phyloP scores from a whole-genome alignment of 805 yeast species.

The Candida piceae region DNA sequence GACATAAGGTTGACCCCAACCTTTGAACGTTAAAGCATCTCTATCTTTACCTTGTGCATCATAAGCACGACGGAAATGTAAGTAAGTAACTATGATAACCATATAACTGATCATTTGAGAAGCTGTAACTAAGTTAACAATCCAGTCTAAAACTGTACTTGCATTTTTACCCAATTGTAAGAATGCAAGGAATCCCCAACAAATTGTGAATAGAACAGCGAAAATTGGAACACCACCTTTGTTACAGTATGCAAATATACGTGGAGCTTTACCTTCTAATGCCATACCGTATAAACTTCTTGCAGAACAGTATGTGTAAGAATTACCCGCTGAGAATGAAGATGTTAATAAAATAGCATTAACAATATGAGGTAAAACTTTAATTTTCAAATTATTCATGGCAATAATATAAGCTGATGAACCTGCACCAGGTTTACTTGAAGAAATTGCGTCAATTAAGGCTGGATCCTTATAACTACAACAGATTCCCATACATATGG shows the following conservation, averaged over 20 bases:
- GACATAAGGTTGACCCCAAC: constrained; percentile 57
- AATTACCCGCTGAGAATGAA: constrained; percentile 45
- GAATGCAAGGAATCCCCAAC: constrained; percentile 42
- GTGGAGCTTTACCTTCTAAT: constrained; percentile 43
- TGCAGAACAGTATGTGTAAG: constrained; percentile 44
- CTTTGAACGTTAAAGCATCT: constrained; percentile 41
- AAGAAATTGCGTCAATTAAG: constrained; percentile 29
- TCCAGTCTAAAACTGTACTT: constrained; percentile 64
- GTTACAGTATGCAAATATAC: constrained; percentile 37
- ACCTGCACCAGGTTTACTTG: constrained; percentile 40
- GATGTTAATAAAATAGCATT: constrained; percentile 39
- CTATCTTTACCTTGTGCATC: constrained; percentile 47
- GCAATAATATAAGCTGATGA: constrained; percentile 46
- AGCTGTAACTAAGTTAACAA: constrained; percentile 65
- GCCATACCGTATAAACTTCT: constrained; percentile 44
- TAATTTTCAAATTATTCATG: constrained; percentile 39
- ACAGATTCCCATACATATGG: constrained; percentile 41
- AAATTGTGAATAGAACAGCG: constrained; percentile 37
- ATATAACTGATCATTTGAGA: constrained; percentile 62
- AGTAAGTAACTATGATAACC: constrained; percentile 51
- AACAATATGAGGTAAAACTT: constrained; percentile 40
- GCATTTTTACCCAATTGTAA: constrained; percentile 52
- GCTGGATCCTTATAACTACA: constrained; percentile 39
- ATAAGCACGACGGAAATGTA: constrained; percentile 59
- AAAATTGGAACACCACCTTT: constrained; percentile 43